phyloP scores from a whole-genome alignment of 1,284 basidiomycete genomes.

The Cryptococcus jaspeensis region DNA sequence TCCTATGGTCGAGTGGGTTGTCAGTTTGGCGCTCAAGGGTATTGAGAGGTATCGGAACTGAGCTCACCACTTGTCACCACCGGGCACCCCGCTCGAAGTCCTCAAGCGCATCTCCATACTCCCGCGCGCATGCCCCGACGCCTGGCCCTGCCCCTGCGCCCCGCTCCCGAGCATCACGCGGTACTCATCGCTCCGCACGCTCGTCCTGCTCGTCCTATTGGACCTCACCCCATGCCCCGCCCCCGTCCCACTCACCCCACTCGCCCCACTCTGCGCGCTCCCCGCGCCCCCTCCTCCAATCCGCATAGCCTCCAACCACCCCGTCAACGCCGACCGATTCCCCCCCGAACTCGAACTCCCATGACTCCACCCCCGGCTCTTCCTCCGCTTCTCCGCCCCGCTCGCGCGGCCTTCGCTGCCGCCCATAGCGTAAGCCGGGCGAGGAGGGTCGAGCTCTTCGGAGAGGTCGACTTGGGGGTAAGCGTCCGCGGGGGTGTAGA shows the following conservation, averaged over 20 bases:
- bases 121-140: too few species aligned
- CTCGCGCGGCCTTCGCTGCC: slow-evolving; percentile 9
- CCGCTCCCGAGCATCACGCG: slow-evolving; percentile 12
- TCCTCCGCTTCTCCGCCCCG: slow-evolving; percentile 12
- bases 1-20: slow-evolving; percentile 11
- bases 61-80: slow-evolving; percentile 25
- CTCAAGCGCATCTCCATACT: too few species aligned
- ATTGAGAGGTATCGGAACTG: not conserved
- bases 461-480: slow-evolving; percentile 11
- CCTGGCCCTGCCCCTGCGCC: too few species aligned
- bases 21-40: not conserved
- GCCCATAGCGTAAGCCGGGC: slow-evolving; percentile 29
- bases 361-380: slow-evolving; percentile 25
- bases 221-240: slow-evolving; percentile 2
- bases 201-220: slow-evolving; percentile 21
- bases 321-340: slow-evolving; percentile 30
- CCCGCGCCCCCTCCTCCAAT: slow-evolving; percentile 14
- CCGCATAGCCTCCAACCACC: slow-evolving; percentile 40
- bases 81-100: too few species aligned
- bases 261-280: not conserved
- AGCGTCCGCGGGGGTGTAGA: slow-evolving; percentile 6
- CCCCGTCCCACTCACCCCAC: not conserved
- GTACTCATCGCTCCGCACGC: slow-evolving; percentile 23
- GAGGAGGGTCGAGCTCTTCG: slow-evolving; percentile 34
- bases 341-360: slow-evolving; percentile 36